A percentile compares a stretch with the other conserved stretches of the same genome.
phyloP scores from a whole-genome alignment of 768 basidiomycete genomes.

The Boletus bicolor region DNA sequence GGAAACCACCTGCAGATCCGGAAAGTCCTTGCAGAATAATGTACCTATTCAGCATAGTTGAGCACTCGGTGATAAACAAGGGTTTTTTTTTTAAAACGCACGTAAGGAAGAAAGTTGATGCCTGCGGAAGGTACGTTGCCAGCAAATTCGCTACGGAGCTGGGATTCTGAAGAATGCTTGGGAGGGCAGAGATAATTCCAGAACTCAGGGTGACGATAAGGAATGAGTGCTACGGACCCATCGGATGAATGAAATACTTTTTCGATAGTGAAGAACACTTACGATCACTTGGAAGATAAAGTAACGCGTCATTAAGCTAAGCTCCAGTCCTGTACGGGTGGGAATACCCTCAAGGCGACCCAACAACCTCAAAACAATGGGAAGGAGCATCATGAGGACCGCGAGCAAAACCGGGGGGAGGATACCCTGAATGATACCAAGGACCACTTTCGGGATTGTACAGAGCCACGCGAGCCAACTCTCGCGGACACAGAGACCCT shows the following conservation, averaged over 20 bases:
- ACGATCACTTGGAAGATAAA: slow-evolving; percentile 92
- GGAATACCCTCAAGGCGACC: slow-evolving; percentile 90
- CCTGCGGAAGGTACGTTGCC: slow-evolving; percentile 73
- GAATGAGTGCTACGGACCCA: slow-evolving; percentile 75
- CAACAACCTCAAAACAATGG: slow-evolving; percentile 74
- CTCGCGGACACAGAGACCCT: slow-evolving; percentile 58
- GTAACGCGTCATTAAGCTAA: slow-evolving; percentile 88
- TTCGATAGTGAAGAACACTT: slow-evolving; percentile 31
- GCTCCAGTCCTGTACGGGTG: slow-evolving; percentile 75
- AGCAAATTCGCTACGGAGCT: slow-evolving; percentile 64
- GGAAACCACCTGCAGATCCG: slow-evolving; percentile 74
- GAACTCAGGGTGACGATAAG: slow-evolving; percentile 82
- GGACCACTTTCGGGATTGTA: slow-evolving; percentile 54
- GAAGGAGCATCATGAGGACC: slow-evolving; percentile 88
- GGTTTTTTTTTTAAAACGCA: slow-evolving; percentile 29
- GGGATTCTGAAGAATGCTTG: slow-evolving; percentile 63
- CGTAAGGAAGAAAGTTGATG: slow-evolving; percentile 91
- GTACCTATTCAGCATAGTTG: slow-evolving; percentile 44
- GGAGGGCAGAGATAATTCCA: slow-evolving; percentile 75
- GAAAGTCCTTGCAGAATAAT: slow-evolving; percentile 79
- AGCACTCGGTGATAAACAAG: not conserved
- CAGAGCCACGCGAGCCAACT: slow-evolving; percentile 86
- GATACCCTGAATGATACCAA: slow-evolving; percentile 88
- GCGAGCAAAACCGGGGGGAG: slow-evolving; percentile 85
- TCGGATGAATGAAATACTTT: not conserved